phyloP scores from a whole-genome alignment of 768 basidiomycete species.

The Punctularia strigosozonata region DNA sequence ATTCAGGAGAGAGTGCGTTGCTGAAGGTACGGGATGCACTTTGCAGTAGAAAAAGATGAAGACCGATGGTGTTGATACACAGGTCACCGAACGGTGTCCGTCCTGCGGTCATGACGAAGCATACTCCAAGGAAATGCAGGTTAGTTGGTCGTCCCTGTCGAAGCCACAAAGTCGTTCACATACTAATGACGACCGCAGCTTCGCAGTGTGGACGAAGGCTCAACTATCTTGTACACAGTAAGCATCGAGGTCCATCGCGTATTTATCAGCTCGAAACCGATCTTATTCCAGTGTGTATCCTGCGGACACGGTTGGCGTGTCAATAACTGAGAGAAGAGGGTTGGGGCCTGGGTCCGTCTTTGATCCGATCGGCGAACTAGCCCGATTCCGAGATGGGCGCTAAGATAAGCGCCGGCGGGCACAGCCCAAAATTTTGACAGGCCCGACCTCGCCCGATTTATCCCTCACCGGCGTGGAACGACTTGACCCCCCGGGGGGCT shows the following conservation, averaged over 20 bases:
- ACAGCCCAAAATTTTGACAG: too few relatives aligned
- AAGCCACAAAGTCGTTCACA: neutral
- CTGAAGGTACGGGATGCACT: conserved; percentile 34
- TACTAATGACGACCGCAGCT: conserved; percentile 30
- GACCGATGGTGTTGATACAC: conserved; percentile 1
- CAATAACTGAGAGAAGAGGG: conserved; percentile 68
- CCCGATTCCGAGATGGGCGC: too few relatives aligned
- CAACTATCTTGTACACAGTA: conserved; percentile 91
- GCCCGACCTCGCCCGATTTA: too few relatives aligned
- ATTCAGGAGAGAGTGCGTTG: conserved; percentile 55
- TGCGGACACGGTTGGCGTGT: conserved; percentile 78
- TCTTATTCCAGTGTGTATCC: conserved; percentile 42
- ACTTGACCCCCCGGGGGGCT: too few relatives aligned
- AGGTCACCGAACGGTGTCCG: conserved; percentile 89
- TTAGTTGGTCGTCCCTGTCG: conserved; percentile 18
- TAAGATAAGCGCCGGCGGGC: too few relatives aligned
- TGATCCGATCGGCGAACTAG: too few relatives aligned
- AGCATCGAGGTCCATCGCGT: conserved; percentile 17
- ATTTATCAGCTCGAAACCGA: conserved; percentile 7
- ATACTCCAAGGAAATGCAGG: conserved; percentile 84
- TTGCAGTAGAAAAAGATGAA: neutral
- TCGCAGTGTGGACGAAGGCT: conserved; percentile 89
- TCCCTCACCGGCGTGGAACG: too few relatives aligned
- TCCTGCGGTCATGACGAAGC: conserved; percentile 77
- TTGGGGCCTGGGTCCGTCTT: too few relatives aligned